Evolutionary conservation across 768 basidiomycete species (phyloP).

Genomic region (Pleurotus pulmonarius): DNA sequence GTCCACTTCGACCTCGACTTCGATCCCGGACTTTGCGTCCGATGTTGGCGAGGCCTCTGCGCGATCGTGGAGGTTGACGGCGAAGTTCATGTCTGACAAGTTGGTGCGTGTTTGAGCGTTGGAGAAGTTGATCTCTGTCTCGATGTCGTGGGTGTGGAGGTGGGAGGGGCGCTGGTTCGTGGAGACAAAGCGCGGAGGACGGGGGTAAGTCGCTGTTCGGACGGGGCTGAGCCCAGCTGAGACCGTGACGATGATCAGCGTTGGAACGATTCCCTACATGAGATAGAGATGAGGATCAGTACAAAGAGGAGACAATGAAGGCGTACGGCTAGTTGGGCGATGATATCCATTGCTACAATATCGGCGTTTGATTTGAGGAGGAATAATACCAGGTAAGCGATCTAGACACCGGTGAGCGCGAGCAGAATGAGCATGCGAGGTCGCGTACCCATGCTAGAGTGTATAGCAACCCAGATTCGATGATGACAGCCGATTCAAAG

Average conservation of each 20-base stretch:
- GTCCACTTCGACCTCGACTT: no score
- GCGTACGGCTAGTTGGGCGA: constrained; percentile 1
- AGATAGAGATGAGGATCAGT: background rate
- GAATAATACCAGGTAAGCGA: constrained; percentile 1
- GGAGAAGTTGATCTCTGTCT: background rate
- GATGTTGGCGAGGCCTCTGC: no score
- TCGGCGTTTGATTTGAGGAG: constrained; percentile 2
- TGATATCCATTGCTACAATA: constrained; percentile 2
- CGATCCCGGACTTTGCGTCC: no score
- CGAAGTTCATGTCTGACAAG: background rate
- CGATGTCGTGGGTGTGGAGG: background rate
- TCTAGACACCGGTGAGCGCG: background rate
- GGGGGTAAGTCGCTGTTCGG: background rate
- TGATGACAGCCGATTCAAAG: constrained; percentile 3
- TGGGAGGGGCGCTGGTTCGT: background rate
- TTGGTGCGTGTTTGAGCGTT: background rate
- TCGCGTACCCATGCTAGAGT: background rate
- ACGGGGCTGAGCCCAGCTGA: background rate
- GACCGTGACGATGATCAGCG: background rate
- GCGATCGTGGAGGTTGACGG: background rate
- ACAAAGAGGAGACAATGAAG: background rate
- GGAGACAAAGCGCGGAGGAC: background rate
- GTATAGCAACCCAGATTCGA: constrained; percentile 1
- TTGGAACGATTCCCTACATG: background rate
- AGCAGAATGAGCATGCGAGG: background rate